A percentile compares a stretch with the other conserved stretches of the same genome.
phyloP scores from a whole-genome alignment of 495 filamentous ascomycete species.

The Aspergillus panamensis region DNA sequence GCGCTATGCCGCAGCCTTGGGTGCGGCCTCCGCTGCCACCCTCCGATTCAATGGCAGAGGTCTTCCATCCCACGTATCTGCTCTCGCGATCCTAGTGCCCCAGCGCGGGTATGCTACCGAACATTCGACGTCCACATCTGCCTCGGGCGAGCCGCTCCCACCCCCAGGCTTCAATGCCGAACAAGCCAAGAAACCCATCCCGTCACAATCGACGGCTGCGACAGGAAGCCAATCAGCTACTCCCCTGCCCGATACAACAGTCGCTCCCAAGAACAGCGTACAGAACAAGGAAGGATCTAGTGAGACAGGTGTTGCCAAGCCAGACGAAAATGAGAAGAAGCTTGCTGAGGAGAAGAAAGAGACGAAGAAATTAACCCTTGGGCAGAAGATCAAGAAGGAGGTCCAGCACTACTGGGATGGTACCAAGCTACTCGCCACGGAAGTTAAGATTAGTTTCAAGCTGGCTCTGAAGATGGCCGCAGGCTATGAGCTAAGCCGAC shows the following conservation, averaged over 20 bases:
- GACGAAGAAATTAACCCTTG: slow-evolving; percentile 78
- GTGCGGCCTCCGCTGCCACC: slow-evolving; percentile 43
- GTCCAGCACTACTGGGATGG: slow-evolving; percentile 96
- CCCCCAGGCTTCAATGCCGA: slow-evolving; percentile 93
- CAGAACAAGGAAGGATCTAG: slow-evolving; percentile 41
- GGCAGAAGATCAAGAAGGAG: slow-evolving; percentile 92
- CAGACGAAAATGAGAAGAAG: slow-evolving; percentile 47
- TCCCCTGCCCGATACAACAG: slow-evolving; percentile 33
- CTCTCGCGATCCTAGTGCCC: slow-evolving; percentile 64
- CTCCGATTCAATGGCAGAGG: slow-evolving; percentile 55
- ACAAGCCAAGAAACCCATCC: slow-evolving; percentile 82
- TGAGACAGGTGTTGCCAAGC: slow-evolving; percentile 48
- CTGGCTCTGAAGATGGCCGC: slow-evolving; percentile 96
- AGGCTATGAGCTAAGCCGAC: slow-evolving; percentile 91
- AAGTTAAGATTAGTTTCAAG: slow-evolving; percentile 86
- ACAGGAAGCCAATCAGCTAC: slow-evolving; percentile 22
- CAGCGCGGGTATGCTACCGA: slow-evolving; percentile 68
- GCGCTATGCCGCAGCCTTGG: slow-evolving; percentile 35
- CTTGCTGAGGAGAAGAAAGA: slow-evolving; percentile 67
- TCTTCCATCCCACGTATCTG: slow-evolving; percentile 58
- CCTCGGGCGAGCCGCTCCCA: slow-evolving; percentile 59
- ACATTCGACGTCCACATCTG: slow-evolving; percentile 52
- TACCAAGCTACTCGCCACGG: slow-evolving; percentile 91
- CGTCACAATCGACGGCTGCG: slow-evolving; percentile 34
- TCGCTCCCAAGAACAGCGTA: slow-evolving; percentile 41